Conservation (phyloP, 2,329 filamentous ascomycete species). For the Clarireedia monteithiana region DNA sequence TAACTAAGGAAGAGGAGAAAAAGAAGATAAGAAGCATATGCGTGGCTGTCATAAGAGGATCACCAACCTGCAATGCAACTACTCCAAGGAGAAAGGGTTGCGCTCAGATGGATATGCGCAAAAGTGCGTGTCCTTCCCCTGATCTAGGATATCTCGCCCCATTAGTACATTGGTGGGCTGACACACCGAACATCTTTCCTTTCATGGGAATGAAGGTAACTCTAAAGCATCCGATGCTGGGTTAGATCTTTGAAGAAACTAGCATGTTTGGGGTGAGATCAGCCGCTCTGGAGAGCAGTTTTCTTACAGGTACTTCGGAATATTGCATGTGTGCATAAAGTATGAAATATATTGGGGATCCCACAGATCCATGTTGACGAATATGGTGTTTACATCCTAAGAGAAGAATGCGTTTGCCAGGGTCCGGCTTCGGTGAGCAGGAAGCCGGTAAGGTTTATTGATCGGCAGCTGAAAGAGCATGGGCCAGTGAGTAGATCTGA, state of each 20-base stretch:
- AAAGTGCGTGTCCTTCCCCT: not conserved
- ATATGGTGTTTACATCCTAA: conserved; percentile 7
- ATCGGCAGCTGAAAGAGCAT: not conserved
- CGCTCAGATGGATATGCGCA: not conserved
- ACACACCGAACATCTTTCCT: not conserved
- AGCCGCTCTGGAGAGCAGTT: not conserved
- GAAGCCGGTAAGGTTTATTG: not conserved
- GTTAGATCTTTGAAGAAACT: not conserved
- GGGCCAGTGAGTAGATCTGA: not conserved
- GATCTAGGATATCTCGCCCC: no score
- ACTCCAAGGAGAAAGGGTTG: not conserved
- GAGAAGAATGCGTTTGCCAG: not conserved
- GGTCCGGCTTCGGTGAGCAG: not conserved
- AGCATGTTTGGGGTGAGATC: not conserved
- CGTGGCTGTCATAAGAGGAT: no score
- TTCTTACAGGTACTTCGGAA: not conserved
- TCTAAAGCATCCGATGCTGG: not conserved
- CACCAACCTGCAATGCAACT: no score
- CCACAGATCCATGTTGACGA: conserved; percentile 2
- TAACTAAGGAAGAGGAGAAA: no score
- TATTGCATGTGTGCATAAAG: not conserved
- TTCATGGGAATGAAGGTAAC: not conserved
- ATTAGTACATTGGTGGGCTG: not conserved
- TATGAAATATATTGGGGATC: not conserved
- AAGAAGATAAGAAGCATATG: no score